phyloP scores from a whole-genome alignment of 2,329 filamentous ascomycete genomes.

The Pseudogymnoascus sp. region DNA sequence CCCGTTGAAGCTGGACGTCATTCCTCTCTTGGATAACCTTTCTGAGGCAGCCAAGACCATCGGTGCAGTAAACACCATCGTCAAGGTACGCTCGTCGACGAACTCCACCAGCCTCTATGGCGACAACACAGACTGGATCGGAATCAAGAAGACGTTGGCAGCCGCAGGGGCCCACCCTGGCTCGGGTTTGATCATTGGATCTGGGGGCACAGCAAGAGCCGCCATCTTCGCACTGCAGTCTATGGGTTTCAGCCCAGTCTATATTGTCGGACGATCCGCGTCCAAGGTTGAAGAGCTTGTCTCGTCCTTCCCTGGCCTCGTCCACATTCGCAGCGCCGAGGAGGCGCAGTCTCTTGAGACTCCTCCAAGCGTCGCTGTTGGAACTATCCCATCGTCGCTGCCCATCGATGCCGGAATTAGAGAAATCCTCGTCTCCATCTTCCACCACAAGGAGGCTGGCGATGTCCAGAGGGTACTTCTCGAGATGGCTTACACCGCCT shows the following conservation, averaged over 20 bases:
- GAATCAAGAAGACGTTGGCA: slow-evolving; percentile 71
- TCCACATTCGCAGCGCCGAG: slow-evolving; percentile 29
- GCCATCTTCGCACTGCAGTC: slow-evolving; percentile 81
- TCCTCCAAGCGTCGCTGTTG: slow-evolving; percentile 66
- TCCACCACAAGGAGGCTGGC: slow-evolving; percentile 35
- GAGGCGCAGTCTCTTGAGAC: slow-evolving; percentile 43
- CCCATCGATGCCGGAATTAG: slow-evolving; percentile 68
- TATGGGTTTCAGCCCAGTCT: slow-evolving; percentile 79
- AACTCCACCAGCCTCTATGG: slow-evolving; percentile 53
- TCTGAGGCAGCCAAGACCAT: slow-evolving; percentile 73
- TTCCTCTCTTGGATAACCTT: slow-evolving; percentile 70
- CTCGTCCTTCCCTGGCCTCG: slow-evolving; percentile 55
- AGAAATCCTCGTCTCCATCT: slow-evolving; percentile 50
- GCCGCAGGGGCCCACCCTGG: slow-evolving; percentile 24
- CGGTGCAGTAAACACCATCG: slow-evolving; percentile 90
- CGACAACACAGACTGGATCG: slow-evolving; percentile 93
- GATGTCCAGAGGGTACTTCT: slow-evolving; percentile 53
- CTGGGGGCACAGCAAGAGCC: slow-evolving; percentile 84
- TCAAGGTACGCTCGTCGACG: slow-evolving; percentile 42
- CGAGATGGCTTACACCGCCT: slow-evolving; percentile 94
- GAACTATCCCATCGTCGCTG: slow-evolving; percentile 82
- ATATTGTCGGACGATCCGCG: slow-evolving; percentile 71
- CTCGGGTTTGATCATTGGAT: slow-evolving; percentile 76
- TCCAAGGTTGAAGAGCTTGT: slow-evolving; percentile 61
- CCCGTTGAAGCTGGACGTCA: slow-evolving; percentile 84